Evolutionary conservation across 139 green algal species (phyloP).

Genomic region (Coccomyxa sp.): DNA sequence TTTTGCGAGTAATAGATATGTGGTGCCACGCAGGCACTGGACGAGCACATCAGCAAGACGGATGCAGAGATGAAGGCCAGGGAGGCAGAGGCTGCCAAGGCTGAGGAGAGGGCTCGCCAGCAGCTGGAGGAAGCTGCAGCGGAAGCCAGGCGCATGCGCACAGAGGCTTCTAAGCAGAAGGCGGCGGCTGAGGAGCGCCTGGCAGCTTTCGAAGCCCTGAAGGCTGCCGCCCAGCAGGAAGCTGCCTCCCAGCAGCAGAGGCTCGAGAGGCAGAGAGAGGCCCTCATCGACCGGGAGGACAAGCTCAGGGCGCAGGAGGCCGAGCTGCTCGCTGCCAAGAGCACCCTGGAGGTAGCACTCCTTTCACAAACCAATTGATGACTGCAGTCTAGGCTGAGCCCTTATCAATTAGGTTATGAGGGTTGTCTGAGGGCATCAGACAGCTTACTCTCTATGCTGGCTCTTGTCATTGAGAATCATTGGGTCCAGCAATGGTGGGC

Average conservation of each 20-base stretch:
- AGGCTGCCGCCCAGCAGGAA: too few relatives aligned
- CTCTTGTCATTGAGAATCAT: too few relatives aligned
- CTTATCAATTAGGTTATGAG: too few relatives aligned
- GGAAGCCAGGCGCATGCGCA: neutral
- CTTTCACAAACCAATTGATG: neutral
- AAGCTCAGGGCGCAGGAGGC: slow-evolving; percentile 3
- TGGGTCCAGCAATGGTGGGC: too few relatives aligned
- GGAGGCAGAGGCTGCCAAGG: neutral
- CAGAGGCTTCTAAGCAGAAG: neutral
- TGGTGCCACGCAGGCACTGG: too few relatives aligned
- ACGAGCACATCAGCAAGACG: too few relatives aligned
- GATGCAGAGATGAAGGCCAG: neutral
- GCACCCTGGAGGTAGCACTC: slow-evolving; percentile 12
- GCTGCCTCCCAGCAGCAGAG: slow-evolving; percentile 9
- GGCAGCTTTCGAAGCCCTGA: neutral
- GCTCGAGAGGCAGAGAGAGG: neutral
- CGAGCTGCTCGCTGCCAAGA: neutral
- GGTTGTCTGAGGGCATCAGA: too few relatives aligned
- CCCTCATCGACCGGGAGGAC: slow-evolving; percentile 2
- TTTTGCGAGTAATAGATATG: too few relatives aligned
- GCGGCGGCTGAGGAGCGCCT: neutral
- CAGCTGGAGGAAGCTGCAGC: neutral
- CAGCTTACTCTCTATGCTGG: too few relatives aligned
- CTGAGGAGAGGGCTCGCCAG: neutral
- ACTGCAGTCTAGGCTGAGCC: neutral